A percentile compares a stretch with the other conserved stretches of the same genome.
Conservation (phyloP, 2,329 filamentous ascomycete genomes). For the Bipolaris sorokiniana region DNA sequence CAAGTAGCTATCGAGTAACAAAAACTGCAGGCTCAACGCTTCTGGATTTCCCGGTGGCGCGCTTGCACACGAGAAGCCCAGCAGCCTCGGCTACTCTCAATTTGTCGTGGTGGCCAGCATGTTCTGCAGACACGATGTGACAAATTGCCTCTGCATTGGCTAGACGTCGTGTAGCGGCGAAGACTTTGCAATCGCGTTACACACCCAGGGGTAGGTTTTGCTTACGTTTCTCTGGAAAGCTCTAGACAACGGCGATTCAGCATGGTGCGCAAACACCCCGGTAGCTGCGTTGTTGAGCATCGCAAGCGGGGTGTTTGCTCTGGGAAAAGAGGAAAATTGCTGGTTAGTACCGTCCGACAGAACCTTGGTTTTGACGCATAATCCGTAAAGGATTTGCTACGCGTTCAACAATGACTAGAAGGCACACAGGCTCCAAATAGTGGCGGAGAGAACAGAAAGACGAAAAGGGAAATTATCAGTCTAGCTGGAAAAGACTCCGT, state of each 20-base stretch:
- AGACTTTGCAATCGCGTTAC: slow-evolving; percentile 14
- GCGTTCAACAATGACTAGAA: neutral
- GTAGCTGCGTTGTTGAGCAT: slow-evolving; percentile 9
- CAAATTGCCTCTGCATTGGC: slow-evolving; percentile 17
- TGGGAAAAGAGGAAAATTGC: neutral
- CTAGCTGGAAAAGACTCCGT: neutral
- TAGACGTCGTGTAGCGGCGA: slow-evolving; percentile 14
- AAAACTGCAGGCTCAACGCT: slow-evolving; percentile 21
- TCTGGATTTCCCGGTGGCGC: slow-evolving; percentile 20
- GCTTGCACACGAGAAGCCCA: slow-evolving; percentile 16
- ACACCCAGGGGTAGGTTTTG: slow-evolving; percentile 17
- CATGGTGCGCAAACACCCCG: slow-evolving; percentile 9
- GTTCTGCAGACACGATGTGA: slow-evolving; percentile 12
- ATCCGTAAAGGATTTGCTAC: neutral
- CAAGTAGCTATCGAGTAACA: slow-evolving; percentile 45
- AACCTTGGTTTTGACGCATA: neutral
- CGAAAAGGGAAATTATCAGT: neutral
- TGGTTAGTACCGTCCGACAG: slow-evolving; percentile 2
- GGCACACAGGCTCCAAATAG: neutral
- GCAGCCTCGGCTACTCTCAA: slow-evolving; percentile 8
- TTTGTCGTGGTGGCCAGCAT: slow-evolving; percentile 7
- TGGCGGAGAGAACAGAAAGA: neutral
- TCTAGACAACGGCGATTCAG: slow-evolving; percentile 1
- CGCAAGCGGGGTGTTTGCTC: neutral
- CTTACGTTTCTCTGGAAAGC: slow-evolving; percentile 20